These are phyloP conservation scores for Aegilops tauschii DNA, from an alignment of 176 grass and related monocot genomes.

Conservation along the genomic window DNA sequence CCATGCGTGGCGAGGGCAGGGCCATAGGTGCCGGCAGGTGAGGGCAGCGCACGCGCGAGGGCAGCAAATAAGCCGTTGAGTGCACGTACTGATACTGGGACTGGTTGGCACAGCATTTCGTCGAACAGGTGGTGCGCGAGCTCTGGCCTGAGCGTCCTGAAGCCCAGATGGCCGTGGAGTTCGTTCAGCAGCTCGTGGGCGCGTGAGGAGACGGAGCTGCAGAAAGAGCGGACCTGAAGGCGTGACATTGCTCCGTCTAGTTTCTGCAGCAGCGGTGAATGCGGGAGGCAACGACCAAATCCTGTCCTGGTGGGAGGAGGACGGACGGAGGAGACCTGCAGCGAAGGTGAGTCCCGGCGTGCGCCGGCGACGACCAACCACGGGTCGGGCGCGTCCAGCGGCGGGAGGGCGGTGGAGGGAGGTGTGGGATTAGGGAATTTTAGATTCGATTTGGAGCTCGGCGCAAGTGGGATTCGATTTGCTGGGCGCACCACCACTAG, in stretches of 20 bases:
- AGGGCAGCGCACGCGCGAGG: no score
- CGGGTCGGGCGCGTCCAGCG: background rate
- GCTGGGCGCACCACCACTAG: no score
- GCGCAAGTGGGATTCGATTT: no score
- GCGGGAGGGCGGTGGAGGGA: background rate
- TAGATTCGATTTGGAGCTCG: no score
- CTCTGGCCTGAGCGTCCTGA: background rate
- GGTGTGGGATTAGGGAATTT: background rate
- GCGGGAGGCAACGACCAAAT: background rate
- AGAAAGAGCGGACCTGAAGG: background rate
- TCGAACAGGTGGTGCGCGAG: background rate
- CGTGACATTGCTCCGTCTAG: background rate
- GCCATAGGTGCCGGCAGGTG: fast-evolving
- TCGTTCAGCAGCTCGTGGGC: background rate
- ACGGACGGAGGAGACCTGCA: no score
- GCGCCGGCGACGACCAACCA: background rate
- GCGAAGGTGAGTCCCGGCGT: no score
- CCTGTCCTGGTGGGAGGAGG: no score
- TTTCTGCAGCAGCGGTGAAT: background rate
- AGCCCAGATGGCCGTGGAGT: background rate
- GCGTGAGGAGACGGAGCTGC: background rate
- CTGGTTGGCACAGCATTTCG: background rate
- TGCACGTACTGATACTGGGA: background rate
- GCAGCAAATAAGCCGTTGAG: no score
- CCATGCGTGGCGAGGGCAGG: no score